A percentile compares a stretch with the other conserved stretches of the same genome.
Conservation (phyloP, 108 stramenopile genomes). For the Nitzschia putrida region DNA sequence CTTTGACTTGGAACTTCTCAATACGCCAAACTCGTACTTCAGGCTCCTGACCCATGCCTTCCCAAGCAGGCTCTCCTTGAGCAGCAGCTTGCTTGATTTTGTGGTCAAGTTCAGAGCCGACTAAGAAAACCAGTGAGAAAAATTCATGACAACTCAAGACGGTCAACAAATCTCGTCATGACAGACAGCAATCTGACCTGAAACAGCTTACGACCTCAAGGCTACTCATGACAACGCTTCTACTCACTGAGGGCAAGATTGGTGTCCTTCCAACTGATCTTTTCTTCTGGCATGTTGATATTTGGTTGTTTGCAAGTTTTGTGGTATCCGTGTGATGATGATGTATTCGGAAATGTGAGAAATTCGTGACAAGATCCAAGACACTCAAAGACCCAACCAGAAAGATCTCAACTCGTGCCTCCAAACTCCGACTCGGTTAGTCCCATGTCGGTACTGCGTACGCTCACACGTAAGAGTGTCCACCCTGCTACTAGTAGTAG, state of each 20-base stretch:
- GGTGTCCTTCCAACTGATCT: conserved; percentile 36
- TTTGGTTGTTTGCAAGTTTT: no score
- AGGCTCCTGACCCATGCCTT: conserved; percentile 42
- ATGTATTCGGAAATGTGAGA: no score
- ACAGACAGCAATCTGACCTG: neutral
- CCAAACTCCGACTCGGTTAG: no score
- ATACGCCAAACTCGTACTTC: conserved; percentile 88
- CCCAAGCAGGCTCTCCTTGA: conserved; percentile 55
- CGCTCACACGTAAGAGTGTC: no score
- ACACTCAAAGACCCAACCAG: no score
- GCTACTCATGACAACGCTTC: neutral
- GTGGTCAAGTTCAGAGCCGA: conserved; percentile 49
- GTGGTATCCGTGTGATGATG: no score
- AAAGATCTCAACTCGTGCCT: no score
- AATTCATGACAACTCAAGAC: neutral
- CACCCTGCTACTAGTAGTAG: no score
- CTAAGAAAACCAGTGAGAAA: neutral
- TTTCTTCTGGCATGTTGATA: conserved; percentile 13
- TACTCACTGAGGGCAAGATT: conserved; percentile 44
- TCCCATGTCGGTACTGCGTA: neutral
- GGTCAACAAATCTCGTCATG: neutral
- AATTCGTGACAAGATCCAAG: no score
- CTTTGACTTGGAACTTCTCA: conserved; percentile 69
- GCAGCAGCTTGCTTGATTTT: conserved; percentile 60
- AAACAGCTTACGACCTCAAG: neutral